These are phyloP conservation scores for Fragaria vesca DNA, from an alignment of 306 rosid genomes.

Conservation along the genomic window DNA sequence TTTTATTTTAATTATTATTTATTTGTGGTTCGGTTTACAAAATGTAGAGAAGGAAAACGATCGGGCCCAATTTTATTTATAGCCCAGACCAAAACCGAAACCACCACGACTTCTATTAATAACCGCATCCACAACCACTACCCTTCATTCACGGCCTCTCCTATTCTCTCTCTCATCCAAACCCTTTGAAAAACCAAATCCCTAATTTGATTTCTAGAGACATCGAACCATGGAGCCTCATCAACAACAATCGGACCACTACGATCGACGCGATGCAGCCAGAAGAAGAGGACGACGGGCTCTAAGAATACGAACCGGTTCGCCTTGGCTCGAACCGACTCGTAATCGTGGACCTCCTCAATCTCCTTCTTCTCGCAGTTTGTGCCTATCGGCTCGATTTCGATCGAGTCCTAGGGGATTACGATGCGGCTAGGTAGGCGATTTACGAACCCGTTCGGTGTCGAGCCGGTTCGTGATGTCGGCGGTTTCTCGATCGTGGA, in stretches of 20 bases:
- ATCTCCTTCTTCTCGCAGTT: background rate
- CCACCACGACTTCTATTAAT: too few relatives aligned
- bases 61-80: background rate
- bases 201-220: background rate
- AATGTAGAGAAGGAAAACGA: background rate
- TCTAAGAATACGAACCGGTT: background rate
- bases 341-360: constrained; percentile 3
- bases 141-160: background rate
- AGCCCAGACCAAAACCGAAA: too few relatives aligned
- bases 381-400: background rate
- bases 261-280: background rate
- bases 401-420: background rate
- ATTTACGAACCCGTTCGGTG: background rate
- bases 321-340: background rate
- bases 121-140: background rate
- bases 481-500: background rate
- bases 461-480: background rate
- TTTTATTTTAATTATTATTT: background rate
- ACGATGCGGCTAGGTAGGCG: background rate
- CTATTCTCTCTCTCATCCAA: background rate
- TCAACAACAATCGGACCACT: background rate
- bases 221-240: background rate
- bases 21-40: constrained; percentile 7
- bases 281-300: background rate
- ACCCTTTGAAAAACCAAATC: background rate